Conservation (phyloP, 2,329 filamentous ascomycete species). For the Trichoderma atroviride region DNA sequence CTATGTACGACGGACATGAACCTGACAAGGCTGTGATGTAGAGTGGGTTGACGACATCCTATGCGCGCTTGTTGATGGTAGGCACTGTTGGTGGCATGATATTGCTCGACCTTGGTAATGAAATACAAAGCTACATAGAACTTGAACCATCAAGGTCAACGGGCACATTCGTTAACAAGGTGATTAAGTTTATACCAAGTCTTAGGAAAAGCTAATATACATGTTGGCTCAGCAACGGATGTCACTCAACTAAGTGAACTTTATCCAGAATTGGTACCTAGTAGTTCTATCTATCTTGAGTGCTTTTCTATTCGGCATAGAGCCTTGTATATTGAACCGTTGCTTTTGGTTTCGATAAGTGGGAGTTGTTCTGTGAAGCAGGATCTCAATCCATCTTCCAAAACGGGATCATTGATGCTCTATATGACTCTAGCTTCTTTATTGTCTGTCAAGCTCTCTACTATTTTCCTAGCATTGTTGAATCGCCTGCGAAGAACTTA, state of each 20-base stretch:
- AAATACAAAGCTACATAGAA: constrained; percentile 34
- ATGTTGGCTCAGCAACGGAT: constrained; percentile 32
- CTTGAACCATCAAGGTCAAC: constrained; percentile 35
- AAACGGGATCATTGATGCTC: too few relatives aligned
- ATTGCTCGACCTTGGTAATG: constrained; percentile 35
- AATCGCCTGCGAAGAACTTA: too few relatives aligned
- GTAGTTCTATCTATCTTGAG: constrained; percentile 27
- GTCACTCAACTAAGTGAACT: constrained; percentile 11
- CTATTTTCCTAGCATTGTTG: too few relatives aligned
- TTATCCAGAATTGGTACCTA: constrained; percentile 28
- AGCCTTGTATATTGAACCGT: too few relatives aligned
- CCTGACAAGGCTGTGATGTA: constrained; percentile 38
- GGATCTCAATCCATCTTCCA: too few relatives aligned
- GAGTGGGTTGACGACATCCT: constrained; percentile 40
- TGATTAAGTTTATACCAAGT: constrained; percentile 24
- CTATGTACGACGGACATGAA: constrained; percentile 35
- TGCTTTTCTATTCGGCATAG: too few relatives aligned
- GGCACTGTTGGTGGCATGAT: constrained; percentile 40
- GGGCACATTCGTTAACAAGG: constrained; percentile 30
- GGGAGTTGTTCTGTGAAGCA: too few relatives aligned
- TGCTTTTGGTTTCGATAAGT: too few relatives aligned
- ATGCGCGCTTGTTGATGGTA: constrained; percentile 30
- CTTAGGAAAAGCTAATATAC: constrained; percentile 29
- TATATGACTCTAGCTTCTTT: too few relatives aligned
- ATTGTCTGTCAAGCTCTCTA: too few relatives aligned